Base-by-base conservation (phyloP, 2,329 filamentous ascomycete species). In the Pseudopyrenochaeta lycopersici region DNA sequence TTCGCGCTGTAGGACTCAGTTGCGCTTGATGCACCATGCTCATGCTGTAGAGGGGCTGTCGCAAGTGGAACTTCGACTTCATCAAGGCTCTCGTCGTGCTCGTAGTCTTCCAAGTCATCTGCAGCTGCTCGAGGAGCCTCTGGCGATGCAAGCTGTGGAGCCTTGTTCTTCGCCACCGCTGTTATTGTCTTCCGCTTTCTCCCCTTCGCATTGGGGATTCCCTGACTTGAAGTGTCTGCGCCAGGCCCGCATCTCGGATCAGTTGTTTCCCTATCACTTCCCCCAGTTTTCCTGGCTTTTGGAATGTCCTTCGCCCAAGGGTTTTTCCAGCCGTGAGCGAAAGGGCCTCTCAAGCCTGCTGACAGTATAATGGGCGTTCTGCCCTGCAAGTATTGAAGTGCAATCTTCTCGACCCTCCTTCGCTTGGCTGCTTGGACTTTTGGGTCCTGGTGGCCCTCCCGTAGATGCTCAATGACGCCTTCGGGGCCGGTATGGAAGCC, bases 301-400 rank as follows among this genome's bases (percentile, higher is more conserved):
- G 14, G 42, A 38, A 7, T 47, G 51, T 40, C 15, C 10, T 56
- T 36, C 18, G 60, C 21, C 74, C 74, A 78, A 17, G 75, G 75
- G 43, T 77, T 77, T 43, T 64, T 63, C 73, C 74, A 77, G 31
- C 56, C 54, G 5, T 66, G 46, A 21, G 70, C 79, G 59, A 90
- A 89, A 0, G 88, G 89, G 0, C 88, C 89, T 54, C 76, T 81
- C 2, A 91, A 76, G 5, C 76, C 73, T 6, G 88, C 84, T 11
- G 89, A 88, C 2, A 87, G 70, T 2, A 92, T 78, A 20, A 83
- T 66, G 0, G 88, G 81, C 1, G 80, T 67, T 27, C 80, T 75
- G 0, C 88, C 89, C 6, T 79, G 74, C 32, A 90, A 75, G 62
- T 84, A 90, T 30, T 81, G 79, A 29, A 80, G 75, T 1, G 85